Evolutionary conservation across 1,284 basidiomycete species (phyloP).

Genomic region (Ceratorhiza oryzae-sativae): DNA sequence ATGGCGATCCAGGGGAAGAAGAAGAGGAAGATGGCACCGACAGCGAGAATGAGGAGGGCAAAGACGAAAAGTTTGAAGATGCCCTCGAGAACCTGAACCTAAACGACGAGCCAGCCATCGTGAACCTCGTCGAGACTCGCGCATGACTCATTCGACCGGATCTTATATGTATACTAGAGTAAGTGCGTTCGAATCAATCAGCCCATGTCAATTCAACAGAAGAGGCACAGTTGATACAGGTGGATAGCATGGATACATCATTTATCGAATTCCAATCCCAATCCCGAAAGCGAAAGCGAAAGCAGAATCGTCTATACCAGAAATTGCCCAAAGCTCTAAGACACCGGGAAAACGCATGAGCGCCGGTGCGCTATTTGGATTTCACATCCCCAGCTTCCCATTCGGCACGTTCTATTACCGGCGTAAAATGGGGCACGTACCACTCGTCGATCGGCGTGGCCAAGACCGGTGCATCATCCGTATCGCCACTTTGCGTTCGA

Average conservation of each 20-base stretch:
- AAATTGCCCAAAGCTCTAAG: neutral
- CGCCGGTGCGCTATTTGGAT: neutral
- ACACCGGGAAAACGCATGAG: neutral
- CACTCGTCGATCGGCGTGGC: slow-evolving; percentile 37
- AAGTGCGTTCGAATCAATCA: neutral
- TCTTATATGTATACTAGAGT: slow-evolving; percentile 7
- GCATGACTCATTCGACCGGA: slow-evolving; percentile 33
- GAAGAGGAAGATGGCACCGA: slow-evolving; percentile 41
- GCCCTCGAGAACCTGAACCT: slow-evolving; percentile 69
- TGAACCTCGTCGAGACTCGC: slow-evolving; percentile 33
- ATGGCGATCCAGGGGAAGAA: slow-evolving; percentile 52
- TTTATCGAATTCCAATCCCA: neutral
- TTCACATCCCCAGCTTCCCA: neutral
- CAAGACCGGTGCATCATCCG: slow-evolving; percentile 31
- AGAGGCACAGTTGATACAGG: slow-evolving; percentile 1
- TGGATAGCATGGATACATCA: slow-evolving; percentile 33
- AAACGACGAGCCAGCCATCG: slow-evolving; percentile 46
- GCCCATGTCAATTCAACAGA: neutral
- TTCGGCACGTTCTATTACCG: slow-evolving; percentile 7
- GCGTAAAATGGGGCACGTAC: slow-evolving; percentile 35
- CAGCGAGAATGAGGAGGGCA: slow-evolving; percentile 54
- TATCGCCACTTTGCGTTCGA: slow-evolving; percentile 26
- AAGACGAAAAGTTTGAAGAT: slow-evolving; percentile 59
- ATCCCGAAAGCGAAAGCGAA: neutral
- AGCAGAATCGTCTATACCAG: neutral